phyloP scores from a whole-genome alignment of 140 eudicot genomes.

The Stevia rebaudiana region DNA sequence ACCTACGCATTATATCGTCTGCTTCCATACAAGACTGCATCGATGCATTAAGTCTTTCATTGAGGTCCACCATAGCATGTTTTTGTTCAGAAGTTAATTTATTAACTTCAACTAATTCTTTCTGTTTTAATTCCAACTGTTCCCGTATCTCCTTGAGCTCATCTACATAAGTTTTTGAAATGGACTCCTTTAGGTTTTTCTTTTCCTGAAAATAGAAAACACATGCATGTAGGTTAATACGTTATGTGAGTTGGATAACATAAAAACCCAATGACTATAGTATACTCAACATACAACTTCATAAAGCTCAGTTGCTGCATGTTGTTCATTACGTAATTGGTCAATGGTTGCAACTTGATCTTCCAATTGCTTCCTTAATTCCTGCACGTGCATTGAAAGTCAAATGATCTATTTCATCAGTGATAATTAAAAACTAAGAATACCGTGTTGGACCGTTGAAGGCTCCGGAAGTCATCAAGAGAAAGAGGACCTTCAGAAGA shows the following conservation, averaged over 20 bases:
- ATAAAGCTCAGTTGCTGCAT: conserved; percentile 62
- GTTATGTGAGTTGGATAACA: background rate
- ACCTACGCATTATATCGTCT: conserved; percentile 78
- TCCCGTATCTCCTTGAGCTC: conserved; percentile 57
- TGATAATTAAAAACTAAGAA: conserved; percentile 6
- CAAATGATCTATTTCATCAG: conserved; percentile 10
- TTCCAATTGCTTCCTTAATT: conserved; percentile 86
- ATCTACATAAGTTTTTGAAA: conserved; percentile 51
- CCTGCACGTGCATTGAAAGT: conserved; percentile 37
- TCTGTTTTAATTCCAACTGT: conserved; percentile 58
- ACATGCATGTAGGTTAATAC: conserved; percentile 11
- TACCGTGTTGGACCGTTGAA: conserved; percentile 95
- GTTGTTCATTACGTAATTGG: conserved; percentile 61
- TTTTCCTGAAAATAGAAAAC: conserved; percentile 53
- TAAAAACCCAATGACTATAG: conserved; percentile 1
- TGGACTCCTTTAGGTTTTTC: conserved; percentile 66
- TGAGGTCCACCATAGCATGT: conserved; percentile 75
- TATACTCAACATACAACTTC: conserved; percentile 55
- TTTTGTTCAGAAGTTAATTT: conserved; percentile 68
- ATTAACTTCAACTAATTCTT: conserved; percentile 52
- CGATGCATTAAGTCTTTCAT: conserved; percentile 73
- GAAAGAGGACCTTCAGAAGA: conserved; percentile 91
- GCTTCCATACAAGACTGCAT: conserved; percentile 79
- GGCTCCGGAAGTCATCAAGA: conserved; percentile 91
- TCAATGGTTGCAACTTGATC: conserved; percentile 67